Conservation (phyloP, 2,329 filamentous ascomycete species). For the Alternaria infectoria region DNA sequence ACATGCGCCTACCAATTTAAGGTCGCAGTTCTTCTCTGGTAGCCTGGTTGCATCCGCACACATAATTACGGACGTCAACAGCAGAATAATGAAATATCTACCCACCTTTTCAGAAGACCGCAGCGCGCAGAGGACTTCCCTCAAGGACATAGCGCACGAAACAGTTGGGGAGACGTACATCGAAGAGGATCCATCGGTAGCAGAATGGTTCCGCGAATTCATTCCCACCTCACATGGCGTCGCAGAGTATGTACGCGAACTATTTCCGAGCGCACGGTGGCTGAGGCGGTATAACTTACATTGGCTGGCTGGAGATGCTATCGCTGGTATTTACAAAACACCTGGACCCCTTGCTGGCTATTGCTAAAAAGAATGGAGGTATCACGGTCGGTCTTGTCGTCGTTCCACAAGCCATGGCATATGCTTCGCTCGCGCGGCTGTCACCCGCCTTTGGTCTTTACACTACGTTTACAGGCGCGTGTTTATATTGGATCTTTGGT, state of each 20-base stretch:
- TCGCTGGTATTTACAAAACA: conserved; percentile 31
- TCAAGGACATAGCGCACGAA: conserved; percentile 26
- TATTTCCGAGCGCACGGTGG: conserved; percentile 41
- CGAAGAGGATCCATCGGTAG: conserved; percentile 38
- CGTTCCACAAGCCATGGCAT: conserved; percentile 94
- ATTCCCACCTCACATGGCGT: conserved; percentile 30
- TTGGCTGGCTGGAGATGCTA: conserved; percentile 39
- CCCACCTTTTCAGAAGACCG: conserved; percentile 19
- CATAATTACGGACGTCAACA: not conserved
- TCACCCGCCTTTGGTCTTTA: conserved; percentile 83
- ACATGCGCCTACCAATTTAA: not conserved
- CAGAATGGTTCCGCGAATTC: conserved; percentile 34
- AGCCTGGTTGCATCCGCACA: not conserved
- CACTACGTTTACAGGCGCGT: conserved; percentile 91
- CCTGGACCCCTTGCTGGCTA: not conserved
- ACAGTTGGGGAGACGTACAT: conserved; percentile 30
- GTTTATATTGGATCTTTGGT: conserved; percentile 96
- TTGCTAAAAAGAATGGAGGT: conserved; percentile 13
- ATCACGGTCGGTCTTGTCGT: conserved; percentile 77
- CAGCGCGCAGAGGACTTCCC: conserved; percentile 15
- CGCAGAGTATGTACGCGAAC: conserved; percentile 28
- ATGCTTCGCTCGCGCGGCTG: conserved; percentile 80
- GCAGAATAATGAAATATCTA: conserved; percentile 16
- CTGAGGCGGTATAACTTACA: conserved; percentile 37
- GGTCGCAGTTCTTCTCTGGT: not conserved